A percentile compares a stretch with the other conserved stretches of the same genome.
Conservation (phyloP, 192 early-diverging fungal species). For the Backusella macrospora region DNA sequence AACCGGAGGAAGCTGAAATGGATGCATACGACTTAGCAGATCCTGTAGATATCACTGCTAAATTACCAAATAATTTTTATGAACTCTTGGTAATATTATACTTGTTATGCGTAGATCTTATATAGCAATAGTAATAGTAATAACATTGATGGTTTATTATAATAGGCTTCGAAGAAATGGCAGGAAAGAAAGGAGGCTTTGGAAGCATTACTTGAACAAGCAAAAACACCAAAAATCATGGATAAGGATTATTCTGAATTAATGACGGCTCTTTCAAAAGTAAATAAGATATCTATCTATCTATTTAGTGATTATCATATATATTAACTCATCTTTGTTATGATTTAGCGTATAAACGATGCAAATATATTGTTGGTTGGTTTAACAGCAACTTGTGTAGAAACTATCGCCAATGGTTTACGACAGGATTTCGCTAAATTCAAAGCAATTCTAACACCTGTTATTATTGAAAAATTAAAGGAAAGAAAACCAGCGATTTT, state of each 20-base stretch:
- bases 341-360: conserved; percentile 69
- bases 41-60: conserved; percentile 87
- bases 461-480: conserved; percentile 91
- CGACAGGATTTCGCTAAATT: conserved; percentile 82
- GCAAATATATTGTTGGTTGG: conserved; percentile 87
- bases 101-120: not conserved
- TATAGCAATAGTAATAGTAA: not conserved
- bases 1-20: conserved; percentile 60
- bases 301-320: not conserved
- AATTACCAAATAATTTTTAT: conserved; percentile 84
- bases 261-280: conserved; percentile 81
- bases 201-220: conserved; percentile 70
- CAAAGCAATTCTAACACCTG: conserved; percentile 64
- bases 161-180: conserved; percentile 84
- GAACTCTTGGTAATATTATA: conserved; percentile 56
- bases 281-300: conserved; percentile 23
- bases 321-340: not conserved
- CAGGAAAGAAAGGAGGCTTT: conserved; percentile 94
- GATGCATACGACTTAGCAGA: conserved; percentile 86
- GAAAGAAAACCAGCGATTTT: conserved; percentile 92
- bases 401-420: conserved; percentile 78
- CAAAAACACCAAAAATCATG: conserved; percentile 73
- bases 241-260: conserved; percentile 84
- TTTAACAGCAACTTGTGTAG: conserved; percentile 80
- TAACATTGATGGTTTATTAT: not conserved